Base-by-base conservation (phyloP, 257 asterid species). In the Rubia yunnanensis region DNA sequence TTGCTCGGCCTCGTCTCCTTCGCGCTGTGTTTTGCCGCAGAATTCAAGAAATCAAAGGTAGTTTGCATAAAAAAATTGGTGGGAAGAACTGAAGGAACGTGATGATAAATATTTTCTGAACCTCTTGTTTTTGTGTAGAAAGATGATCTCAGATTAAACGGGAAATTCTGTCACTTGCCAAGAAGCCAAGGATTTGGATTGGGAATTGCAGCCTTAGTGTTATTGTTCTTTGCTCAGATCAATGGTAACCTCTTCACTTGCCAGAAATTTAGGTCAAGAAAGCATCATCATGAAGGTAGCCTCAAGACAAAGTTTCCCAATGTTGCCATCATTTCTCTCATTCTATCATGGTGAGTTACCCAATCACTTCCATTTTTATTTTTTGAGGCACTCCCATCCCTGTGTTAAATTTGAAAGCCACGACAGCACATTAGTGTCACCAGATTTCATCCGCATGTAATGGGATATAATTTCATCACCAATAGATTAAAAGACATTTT, bases 1-100 rank as follows among this genome's bases (percentile, higher is more conserved):
- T 61, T 76, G 61, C 75, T 81, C 7, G 79, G 80, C 72, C 66
- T 80, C 67, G 44, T 74, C 80, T 80, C 92, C 75, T 75, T 72
- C 80, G 46, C 84, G 52, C 38, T 84, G n/a, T 91, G 89, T 79
- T 69, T 91, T 38, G 82, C 86, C 22, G 96, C 97, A 3, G 97
- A 91, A 72, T 81, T 86, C 85, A 80, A 76, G 73, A 84, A 79
- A 80, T 73, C 89, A 15, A 84, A 83, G 84, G 97, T 88, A 60
- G 59, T 32, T 31, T 17, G 15, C 5, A 10, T n/a, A 8, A 11
- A 13, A 11, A 0, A 1, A 44, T 46, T 22, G 27, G 10, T 55
- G n/a, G 60, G 30, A 53, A 53, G 10, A n/a, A n/a, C n/a, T n/a
- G n/a, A 2, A 24, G 23, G 54, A 48, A 56, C 35, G 14, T 56